phyloP scores from a whole-genome alignment of 106 monocot species.

The Posidonia australis region DNA sequence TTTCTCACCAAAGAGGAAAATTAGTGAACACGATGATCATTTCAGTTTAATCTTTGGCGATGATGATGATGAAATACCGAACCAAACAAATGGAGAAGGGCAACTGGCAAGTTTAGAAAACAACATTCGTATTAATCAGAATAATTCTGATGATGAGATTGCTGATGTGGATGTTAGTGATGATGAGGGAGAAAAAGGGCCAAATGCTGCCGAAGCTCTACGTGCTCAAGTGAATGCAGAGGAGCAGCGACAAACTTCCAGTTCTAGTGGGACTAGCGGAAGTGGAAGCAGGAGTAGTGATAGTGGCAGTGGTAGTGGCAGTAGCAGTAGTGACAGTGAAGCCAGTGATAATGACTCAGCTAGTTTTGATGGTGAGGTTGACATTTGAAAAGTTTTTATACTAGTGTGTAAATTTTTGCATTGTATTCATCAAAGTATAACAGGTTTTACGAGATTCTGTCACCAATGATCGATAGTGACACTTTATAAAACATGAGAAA shows the following conservation, averaged over 20 bases:
- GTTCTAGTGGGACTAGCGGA: constrained; percentile 48
- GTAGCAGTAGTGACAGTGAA: constrained; percentile 50
- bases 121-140: constrained; percentile 32
- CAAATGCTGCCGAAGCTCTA: constrained; percentile 58
- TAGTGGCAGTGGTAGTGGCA: constrained; percentile 40
- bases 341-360: constrained; percentile 64
- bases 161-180: constrained; percentile 77
- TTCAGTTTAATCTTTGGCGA: constrained; percentile 25
- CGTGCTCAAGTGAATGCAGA: constrained; percentile 68
- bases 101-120: constrained; percentile 30
- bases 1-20: constrained; percentile 36
- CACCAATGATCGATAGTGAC: too few relatives aligned
- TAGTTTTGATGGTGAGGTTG: constrained; percentile 70
- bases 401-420: too few relatives aligned
- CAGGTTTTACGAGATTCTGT: too few relatives aligned
- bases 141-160: constrained; percentile 63
- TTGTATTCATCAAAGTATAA: too few relatives aligned
- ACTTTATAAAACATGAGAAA: too few relatives aligned
- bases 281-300: constrained; percentile 54
- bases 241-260: constrained; percentile 35
- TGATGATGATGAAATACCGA: constrained; percentile 31
- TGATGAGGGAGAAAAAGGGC: constrained; percentile 42
- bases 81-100: constrained; percentile 3
- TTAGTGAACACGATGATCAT: constrained; percentile 28
- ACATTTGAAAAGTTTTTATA: constrained; percentile 17